A percentile compares a stretch with the other conserved stretches of the same genome.
phyloP scores from a whole-genome alignment of 331 rosid genomes.

The Telfairia occidentalis region DNA sequence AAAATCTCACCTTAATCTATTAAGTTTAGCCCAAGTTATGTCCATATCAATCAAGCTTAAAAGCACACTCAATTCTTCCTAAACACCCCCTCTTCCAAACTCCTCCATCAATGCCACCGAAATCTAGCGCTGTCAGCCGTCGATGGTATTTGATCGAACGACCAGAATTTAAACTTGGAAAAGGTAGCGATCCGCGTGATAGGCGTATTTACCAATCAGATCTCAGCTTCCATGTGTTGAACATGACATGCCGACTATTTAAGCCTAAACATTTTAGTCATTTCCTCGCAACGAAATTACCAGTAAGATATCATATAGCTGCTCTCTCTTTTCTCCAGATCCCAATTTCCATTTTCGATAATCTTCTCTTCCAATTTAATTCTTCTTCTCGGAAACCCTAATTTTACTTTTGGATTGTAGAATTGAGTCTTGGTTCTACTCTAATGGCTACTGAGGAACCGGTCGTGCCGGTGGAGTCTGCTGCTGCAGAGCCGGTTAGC shows the following conservation, averaged over 20 bases:
- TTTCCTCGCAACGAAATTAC: slow-evolving; percentile 29
- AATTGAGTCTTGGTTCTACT: background rate
- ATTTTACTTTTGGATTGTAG: background rate
- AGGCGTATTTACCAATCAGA: slow-evolving; percentile 39
- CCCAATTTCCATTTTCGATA: background rate
- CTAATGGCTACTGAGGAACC: slow-evolving; percentile 60
- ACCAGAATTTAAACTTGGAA: slow-evolving; percentile 45
- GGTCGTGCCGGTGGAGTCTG: slow-evolving; percentile 23
- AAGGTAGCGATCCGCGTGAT: slow-evolving; percentile 45
- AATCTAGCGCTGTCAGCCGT: slow-evolving; percentile 31
- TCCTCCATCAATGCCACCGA: slow-evolving; percentile 14
- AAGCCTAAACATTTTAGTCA: slow-evolving; percentile 33
- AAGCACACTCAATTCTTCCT: slow-evolving; percentile 50
- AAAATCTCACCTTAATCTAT: slow-evolving; percentile 16
- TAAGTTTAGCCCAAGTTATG: slow-evolving; percentile 2
- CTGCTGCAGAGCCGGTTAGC: slow-evolving; percentile 13
- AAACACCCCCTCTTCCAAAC: background rate
- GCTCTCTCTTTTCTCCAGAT: background rate
- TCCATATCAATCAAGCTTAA: slow-evolving; percentile 32
- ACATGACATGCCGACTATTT: slow-evolving; percentile 41
- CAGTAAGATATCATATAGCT: slow-evolving; percentile 10
- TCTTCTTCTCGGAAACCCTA: background rate
- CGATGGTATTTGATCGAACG: slow-evolving; percentile 39
- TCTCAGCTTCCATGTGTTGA: slow-evolving; percentile 23
- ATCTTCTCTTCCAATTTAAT: background rate